These are phyloP conservation scores for Paulownia fortunei DNA, from an alignment of 257 asterid species.

Conservation along the genomic window DNA sequence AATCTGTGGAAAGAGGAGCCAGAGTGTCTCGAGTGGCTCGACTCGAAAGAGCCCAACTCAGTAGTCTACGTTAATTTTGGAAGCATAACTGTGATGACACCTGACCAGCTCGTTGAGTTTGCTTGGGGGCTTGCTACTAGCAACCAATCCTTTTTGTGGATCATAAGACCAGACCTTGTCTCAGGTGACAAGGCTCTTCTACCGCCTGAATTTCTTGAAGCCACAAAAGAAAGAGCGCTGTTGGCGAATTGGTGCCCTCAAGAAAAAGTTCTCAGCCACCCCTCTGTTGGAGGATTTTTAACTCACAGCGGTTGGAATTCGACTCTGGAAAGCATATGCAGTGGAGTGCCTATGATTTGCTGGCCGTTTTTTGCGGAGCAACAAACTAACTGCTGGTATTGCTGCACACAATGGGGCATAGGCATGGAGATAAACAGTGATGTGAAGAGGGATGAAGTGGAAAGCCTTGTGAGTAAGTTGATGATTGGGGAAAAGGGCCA, in stretches of 20 bases:
- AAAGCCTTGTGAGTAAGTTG: conserved; percentile 40
- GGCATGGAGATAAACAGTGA: too few relatives aligned
- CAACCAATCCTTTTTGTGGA: conserved; percentile 50
- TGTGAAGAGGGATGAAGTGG: conserved; percentile 57
- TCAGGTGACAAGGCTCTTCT: conserved; percentile 39
- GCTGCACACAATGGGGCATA: too few relatives aligned
- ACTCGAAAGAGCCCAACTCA: too few relatives aligned
- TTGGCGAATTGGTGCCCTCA: conserved; percentile 61
- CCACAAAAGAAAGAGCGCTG: conserved; percentile 44
- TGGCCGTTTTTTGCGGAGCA: too few relatives aligned
- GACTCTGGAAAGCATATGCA: conserved; percentile 28
- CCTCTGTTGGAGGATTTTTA: conserved; percentile 59
- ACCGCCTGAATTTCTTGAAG: conserved; percentile 41
- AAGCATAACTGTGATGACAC: conserved; percentile 53
- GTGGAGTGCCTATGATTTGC: too few relatives aligned
- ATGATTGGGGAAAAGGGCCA: conserved; percentile 43
- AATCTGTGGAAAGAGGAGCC: conserved; percentile 66
- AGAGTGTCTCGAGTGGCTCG: conserved; percentile 59
- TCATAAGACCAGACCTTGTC: conserved; percentile 60
- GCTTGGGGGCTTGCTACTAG: conserved; percentile 69
- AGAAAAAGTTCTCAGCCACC: conserved; percentile 56
- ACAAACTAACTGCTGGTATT: too few relatives aligned
- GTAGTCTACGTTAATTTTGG: too few relatives aligned
- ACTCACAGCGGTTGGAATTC: conserved; percentile 67
- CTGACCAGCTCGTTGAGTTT: conserved; percentile 50